Base-by-base conservation (phyloP, 306 rosid genomes). In the Albizia julibrissin region DNA sequence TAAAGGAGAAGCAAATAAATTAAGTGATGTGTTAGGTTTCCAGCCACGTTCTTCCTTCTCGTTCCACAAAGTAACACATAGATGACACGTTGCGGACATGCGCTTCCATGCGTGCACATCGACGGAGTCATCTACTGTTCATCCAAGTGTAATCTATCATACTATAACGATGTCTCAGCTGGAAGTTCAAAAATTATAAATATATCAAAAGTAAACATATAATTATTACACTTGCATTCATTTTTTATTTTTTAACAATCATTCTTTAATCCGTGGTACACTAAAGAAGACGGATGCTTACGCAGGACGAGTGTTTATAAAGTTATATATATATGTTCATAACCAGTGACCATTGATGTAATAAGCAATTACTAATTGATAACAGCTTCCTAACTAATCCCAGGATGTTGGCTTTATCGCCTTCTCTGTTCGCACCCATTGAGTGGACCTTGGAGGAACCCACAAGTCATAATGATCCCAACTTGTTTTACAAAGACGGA, bases 361-460 rank as follows among this genome's bases (percentile, higher is more conserved):
- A 73, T 61, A 10, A 58, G 33, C 69, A 46, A 72, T 62, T 10
- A 62, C 67, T 26, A 1, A 29, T 31, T 58, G 29, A 8, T 80
- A 76, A 37, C 67, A 52, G 61, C 24, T 19, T 72, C 26, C 29
- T 14, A 80, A 72, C 74, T 27, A 46, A 79, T 67, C 49, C 70
- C 31, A 58, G n/a, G 42, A 87, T 87, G 87, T 72, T 84, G 15
- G 82, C 85, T 3, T 69, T 87, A 75, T 78, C 84, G 1, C 81
- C 89, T 80, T 42, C 85, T 65, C 0, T 87, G 62, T 81, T 81
- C n/a, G 81, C 87, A 24, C 29, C 68, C 70, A 74, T 52, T 68
- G 87, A 58, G 18, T 84, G 85, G 87, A 72, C 75, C 64, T 67
- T 81, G n/a, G 87, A 87, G 26, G 86, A 87, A 8, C 5, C 79